These are phyloP conservation scores for Megacollybia platyphylla DNA, from an alignment of 1,284 basidiomycete genomes.

Conservation along the genomic window DNA sequence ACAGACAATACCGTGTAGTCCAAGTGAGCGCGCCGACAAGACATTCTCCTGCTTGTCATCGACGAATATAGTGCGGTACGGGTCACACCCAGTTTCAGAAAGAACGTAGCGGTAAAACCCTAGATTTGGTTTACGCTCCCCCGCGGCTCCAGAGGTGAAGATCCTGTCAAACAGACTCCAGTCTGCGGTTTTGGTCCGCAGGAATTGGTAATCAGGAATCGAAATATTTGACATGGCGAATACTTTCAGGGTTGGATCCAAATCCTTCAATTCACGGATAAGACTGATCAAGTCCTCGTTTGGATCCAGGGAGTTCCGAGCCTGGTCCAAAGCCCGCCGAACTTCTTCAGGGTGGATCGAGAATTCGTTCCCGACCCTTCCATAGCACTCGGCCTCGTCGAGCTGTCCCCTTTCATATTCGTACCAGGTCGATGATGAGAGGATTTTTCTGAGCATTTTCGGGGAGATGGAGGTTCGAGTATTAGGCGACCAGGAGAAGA, in stretches of 20 bases:
- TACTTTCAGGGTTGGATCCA: conserved; percentile 22
- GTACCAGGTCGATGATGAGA: conserved; percentile 37
- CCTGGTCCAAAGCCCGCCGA: conserved; percentile 26
- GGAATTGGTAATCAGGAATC: conserved; percentile 32
- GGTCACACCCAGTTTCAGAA: conserved; percentile 25
- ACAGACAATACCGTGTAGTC: conserved; percentile 41
- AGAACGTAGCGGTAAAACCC: conserved; percentile 41
- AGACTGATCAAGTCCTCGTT: conserved; percentile 31
- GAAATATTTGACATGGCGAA: conserved; percentile 54
- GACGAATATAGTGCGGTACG: conserved; percentile 33
- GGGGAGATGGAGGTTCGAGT: conserved; percentile 34
- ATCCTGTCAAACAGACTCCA: conserved; percentile 42
- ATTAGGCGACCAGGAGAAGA: conserved; percentile 41
- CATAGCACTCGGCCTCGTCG: conserved; percentile 33
- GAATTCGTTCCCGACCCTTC: conserved; percentile 26
- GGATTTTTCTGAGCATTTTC: conserved; percentile 27
- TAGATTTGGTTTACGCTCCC: conserved; percentile 44
- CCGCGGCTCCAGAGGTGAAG: conserved; percentile 34
- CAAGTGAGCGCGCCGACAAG: conserved; percentile 39
- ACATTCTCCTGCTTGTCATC: conserved; percentile 53
- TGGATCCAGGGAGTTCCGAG: conserved; percentile 30
- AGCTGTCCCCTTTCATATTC: conserved; percentile 41
- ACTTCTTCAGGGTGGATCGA: conserved; percentile 24
- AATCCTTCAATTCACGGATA: conserved; percentile 31
- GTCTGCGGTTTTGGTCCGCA: conserved; percentile 30